Base-by-base conservation (phyloP, 108 stramenopile genomes). In the Conticribra guillardii region DNA sequence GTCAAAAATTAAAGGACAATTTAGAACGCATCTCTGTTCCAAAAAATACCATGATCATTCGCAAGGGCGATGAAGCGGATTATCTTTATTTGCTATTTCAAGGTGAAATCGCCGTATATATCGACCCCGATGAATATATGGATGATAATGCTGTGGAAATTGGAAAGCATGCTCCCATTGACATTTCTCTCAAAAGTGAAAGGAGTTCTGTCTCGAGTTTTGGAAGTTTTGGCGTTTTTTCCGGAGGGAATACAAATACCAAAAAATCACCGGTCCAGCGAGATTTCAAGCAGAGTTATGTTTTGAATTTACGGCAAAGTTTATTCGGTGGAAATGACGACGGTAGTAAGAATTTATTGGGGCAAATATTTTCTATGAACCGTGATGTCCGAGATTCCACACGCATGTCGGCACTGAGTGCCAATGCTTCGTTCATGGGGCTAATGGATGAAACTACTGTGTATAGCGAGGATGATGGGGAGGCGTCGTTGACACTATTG, bases 281-380 rank as follows among this genome's bases (percentile, higher is more conserved):
- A 4, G 75, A 76, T 23, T 76, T 69, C 23, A 67, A 69, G 28
- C 75, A 76, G 45, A 63, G 61, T n/a, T 76, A 68, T 21, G 75
- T 76, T 2, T 57, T 76, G 32, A 61, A 76, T 44, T 54, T 76
- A 28, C 44, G 75, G 21, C 67, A 64, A 51, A 76, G 75, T 64
- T 61, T 76, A 46, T 76, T 76, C 45, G 65, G 66, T n/a, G 51
- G 29, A 37, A 16, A 41, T 16, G 54, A 47, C 17, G 17, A 28
- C 37, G 44, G 45, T 1, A 7, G 19, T 16, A 62, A 48, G 21
- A 33, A 27, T 5, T 46, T 76, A 26, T 50, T 76, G 16, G 75
- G 75, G 7, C 48, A 61, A 14, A 32, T 76, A 2, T 53, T 76
- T 23, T 62, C 67, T 0, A 27, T 76, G 50, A 62, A 46, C 3